Percentiles rank a stretch among this genome's conserved stretches.
Evolutionary conservation across 495 filamentous ascomycete genomes (phyloP).

Genomic region (Daldinia childiae): DNA sequence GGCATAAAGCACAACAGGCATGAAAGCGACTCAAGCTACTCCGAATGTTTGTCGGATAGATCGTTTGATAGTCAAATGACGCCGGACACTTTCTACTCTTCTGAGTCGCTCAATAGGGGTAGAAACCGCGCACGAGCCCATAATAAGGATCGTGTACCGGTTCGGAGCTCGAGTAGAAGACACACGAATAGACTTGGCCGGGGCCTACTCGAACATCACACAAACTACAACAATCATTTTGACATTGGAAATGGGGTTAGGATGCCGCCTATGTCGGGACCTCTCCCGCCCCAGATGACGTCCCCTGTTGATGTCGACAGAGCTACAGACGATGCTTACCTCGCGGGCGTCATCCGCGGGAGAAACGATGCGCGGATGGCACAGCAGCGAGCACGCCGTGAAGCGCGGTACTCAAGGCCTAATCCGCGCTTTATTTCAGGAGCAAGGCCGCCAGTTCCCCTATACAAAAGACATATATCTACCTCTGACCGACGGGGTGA

Average conservation of each 20-base stretch:
- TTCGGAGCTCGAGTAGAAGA: neutral
- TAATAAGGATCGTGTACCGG: neutral
- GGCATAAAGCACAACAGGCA: neutral
- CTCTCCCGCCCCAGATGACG: neutral
- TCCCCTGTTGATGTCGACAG: constrained; percentile 23
- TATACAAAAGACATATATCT: constrained; percentile 5
- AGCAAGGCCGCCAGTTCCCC: neutral
- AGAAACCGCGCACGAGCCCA: neutral
- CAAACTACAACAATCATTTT: neutral
- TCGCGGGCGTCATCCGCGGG: constrained; percentile 21
- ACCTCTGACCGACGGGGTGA: neutral
- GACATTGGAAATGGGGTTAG: neutral
- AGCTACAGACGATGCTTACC: constrained; percentile 31
- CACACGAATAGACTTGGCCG: neutral
- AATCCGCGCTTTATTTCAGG: constrained; percentile 19
- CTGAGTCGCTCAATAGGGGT: constrained; percentile 3
- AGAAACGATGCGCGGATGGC: constrained; percentile 15
- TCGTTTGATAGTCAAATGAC: constrained; percentile 17
- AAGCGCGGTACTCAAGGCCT: constrained; percentile 4
- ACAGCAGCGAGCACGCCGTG: constrained; percentile 15
- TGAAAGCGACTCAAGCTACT: constrained; percentile 15
- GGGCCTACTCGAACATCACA: neutral
- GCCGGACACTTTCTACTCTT: constrained; percentile 10
- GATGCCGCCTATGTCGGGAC: neutral
- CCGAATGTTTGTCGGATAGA: constrained; percentile 13